phyloP scores from a whole-genome alignment of 176 grass and related monocot species.

The Cenchrus fungigraminus region DNA sequence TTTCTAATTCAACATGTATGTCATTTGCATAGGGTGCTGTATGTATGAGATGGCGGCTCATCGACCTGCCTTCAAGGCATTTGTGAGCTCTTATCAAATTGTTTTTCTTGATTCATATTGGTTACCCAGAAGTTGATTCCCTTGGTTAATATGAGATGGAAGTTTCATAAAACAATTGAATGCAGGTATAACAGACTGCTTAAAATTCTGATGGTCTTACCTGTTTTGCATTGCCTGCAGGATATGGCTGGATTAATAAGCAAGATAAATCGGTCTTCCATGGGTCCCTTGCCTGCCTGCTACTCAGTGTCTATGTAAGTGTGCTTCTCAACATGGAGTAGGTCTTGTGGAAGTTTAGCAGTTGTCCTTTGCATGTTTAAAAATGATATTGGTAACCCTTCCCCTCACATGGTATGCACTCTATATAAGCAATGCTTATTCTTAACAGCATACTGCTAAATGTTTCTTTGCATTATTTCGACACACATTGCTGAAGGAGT shows the following conservation, averaged over 20 bases:
- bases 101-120: constrained; percentile 20
- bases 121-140: constrained; percentile 12
- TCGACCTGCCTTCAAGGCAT: constrained; percentile 98
- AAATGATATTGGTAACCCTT: constrained; percentile 33
- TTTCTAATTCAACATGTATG: constrained; percentile 22
- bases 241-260: constrained; percentile 99
- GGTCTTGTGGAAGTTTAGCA: constrained; percentile 9
- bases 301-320: constrained; percentile 92
- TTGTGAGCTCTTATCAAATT: constrained; percentile 64
- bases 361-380: constrained; percentile 25
- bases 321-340: constrained; percentile 32
- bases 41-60: constrained; percentile 99
- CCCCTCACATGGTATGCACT: neutral
- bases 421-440: constrained; percentile 1
- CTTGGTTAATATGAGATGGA: constrained; percentile 26
- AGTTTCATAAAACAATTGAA: neutral
- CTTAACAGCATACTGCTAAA: neutral
- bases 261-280: constrained; percentile 94
- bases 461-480: neutral
- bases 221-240: constrained; percentile 51
- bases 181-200: neutral
- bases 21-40: constrained; percentile 73
- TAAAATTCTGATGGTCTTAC: constrained; percentile 20
- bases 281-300: constrained; percentile 84
- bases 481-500: neutral